These are phyloP conservation scores for Asterionellopsis glacialis DNA, from an alignment of 108 stramenopile species.

Conservation along the genomic window DNA sequence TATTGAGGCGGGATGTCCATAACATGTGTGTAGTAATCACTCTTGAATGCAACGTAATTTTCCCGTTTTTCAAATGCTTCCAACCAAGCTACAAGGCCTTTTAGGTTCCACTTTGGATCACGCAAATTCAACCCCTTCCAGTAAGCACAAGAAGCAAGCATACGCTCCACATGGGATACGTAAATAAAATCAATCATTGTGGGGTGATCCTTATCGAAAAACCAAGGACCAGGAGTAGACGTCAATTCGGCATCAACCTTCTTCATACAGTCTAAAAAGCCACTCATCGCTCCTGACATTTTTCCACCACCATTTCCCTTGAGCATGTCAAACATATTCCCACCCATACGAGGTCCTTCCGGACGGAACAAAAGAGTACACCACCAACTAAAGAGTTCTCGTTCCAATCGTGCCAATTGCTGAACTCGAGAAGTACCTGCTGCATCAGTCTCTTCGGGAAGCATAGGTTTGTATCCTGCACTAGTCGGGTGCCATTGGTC, in stretches of 20 bases:
- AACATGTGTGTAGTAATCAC: slow-evolving; percentile 59
- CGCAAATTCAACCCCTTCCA: slow-evolving; percentile 89
- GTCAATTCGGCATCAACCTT: slow-evolving; percentile 71
- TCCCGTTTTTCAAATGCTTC: slow-evolving; percentile 89
- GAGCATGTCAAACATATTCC: slow-evolving; percentile 33
- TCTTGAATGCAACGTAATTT: slow-evolving; percentile 83
- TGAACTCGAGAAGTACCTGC: slow-evolving; percentile 38
- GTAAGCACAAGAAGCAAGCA: slow-evolving; percentile 85
- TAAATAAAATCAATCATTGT: slow-evolving; percentile 94
- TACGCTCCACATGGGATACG: slow-evolving; percentile 83
- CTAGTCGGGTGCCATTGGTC: slow-evolving; percentile 68
- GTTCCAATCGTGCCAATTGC: slow-evolving; percentile 71
- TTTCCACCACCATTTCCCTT: slow-evolving; percentile 29
- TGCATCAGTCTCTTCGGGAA: slow-evolving; percentile 50
- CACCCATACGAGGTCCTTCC: slow-evolving; percentile 36
- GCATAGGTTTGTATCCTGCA: slow-evolving; percentile 74
- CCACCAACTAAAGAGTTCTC: slow-evolving; percentile 92
- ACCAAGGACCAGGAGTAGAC: slow-evolving; percentile 84
- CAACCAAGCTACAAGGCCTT: slow-evolving; percentile 77
- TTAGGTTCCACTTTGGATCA: slow-evolving; percentile 44
- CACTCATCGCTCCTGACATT: slow-evolving; percentile 71
- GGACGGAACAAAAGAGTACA: slow-evolving; percentile 85
- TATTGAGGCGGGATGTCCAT: slow-evolving; percentile 54
- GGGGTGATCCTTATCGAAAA: slow-evolving; percentile 75
- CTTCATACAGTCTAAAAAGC: slow-evolving; percentile 70